Conservation (phyloP, 1,284 basidiomycete genomes). For the Testicularia cyperi region DNA sequence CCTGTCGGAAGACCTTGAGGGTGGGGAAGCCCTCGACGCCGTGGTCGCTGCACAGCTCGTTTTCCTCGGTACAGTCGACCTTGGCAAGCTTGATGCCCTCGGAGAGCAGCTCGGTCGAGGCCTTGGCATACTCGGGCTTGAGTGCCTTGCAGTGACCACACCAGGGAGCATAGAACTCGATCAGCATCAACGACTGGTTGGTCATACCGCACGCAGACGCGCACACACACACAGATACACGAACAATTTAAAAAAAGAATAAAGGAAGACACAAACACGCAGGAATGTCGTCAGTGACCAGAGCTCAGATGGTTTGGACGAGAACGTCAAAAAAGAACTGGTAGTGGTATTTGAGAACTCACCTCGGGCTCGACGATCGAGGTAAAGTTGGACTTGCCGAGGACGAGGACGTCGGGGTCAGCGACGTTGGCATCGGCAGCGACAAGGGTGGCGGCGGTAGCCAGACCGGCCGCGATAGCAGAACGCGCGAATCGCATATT, state of each 20-base stretch:
- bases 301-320: too few relatives aligned
- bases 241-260: neutral
- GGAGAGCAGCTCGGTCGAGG: conserved; percentile 84
- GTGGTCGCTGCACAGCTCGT: conserved; percentile 63
- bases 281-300: neutral
- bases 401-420: conserved; percentile 76
- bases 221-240: too few relatives aligned
- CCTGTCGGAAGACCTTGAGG: conserved; percentile 87
- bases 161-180: conserved; percentile 96
- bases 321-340: too few relatives aligned
- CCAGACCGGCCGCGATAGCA: conserved; percentile 40
- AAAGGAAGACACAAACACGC: neutral
- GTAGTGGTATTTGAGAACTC: too few relatives aligned
- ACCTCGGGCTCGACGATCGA: conserved; percentile 68
- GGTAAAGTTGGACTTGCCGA: conserved; percentile 74
- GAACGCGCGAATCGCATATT: conserved; percentile 42
- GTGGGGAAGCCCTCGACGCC: conserved; percentile 89
- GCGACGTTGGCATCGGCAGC: conserved; percentile 65
- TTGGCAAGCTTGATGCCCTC: conserved; percentile 89
- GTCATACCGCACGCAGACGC: neutral
- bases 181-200: conserved; percentile 74
- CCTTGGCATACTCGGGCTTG: conserved; percentile 79
- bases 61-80: conserved; percentile 68
- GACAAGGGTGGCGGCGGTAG: conserved; percentile 55
- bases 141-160: conserved; percentile 74